These are phyloP conservation scores for Raphanus sativus DNA, from an alignment of 345 rosid genomes.

Conservation along the genomic window DNA sequence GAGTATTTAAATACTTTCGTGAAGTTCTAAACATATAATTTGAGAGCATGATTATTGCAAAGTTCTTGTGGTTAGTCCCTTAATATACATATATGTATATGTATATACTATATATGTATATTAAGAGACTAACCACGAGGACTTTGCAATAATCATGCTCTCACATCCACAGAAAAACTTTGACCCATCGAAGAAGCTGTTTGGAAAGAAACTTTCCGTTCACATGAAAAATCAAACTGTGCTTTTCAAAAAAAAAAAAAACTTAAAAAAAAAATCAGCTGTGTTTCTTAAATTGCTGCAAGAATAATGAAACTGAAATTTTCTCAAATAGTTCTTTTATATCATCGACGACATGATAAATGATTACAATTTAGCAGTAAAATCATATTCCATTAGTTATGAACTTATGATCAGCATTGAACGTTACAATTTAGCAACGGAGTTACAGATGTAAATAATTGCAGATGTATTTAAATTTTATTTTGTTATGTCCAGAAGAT, in stretches of 20 bases:
- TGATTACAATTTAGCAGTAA: neutral
- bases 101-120: too few species aligned
- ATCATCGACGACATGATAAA: neutral
- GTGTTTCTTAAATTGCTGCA: neutral
- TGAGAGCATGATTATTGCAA: too few species aligned
- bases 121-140: too few species aligned
- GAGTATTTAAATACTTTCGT: neutral
- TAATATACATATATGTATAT: too few species aligned
- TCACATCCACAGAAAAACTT: neutral
- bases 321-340: neutral
- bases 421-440: neutral
- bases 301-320: neutral
- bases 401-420: neutral
- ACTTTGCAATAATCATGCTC: too few species aligned
- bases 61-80: too few species aligned
- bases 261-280: neutral
- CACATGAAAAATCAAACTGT: neutral
- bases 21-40: neutral
- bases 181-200: neutral
- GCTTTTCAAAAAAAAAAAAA: too few species aligned
- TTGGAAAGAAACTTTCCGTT: neutral
- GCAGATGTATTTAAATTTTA: neutral
- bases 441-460: neutral
- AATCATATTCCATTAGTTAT: neutral
- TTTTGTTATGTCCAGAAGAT: neutral